Percentiles rank a stretch among this genome's conserved stretches.
Evolutionary conservation across 768 basidiomycete species (phyloP).

Genomic region (Sporobolomyces roseus): DNA sequence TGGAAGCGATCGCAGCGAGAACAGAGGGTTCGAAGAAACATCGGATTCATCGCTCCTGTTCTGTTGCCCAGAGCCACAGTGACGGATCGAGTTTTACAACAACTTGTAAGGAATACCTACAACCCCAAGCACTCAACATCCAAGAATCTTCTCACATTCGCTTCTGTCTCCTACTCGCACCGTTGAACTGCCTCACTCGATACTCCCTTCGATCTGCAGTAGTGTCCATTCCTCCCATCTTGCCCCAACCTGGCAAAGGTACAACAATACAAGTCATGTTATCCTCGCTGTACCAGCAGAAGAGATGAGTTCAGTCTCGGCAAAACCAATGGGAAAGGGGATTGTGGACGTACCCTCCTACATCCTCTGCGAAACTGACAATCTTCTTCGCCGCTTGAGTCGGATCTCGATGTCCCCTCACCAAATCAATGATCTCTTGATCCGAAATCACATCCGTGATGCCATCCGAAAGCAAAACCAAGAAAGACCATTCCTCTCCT

Average conservation of each 20-base stretch:
- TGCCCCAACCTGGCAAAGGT: constrained; percentile 88
- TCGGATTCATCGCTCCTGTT: too few relatives aligned
- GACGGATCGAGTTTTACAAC: too few relatives aligned
- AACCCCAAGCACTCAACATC: too few relatives aligned
- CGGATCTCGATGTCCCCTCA: constrained; percentile 62
- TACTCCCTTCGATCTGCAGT: constrained; percentile 81
- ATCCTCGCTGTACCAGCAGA: constrained; percentile 62
- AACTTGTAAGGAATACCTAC: too few relatives aligned
- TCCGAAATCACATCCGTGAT: constrained; percentile 86
- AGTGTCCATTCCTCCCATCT: constrained; percentile 69
- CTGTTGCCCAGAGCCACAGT: too few relatives aligned
- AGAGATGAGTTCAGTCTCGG: background rate
- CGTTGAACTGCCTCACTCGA: constrained; percentile 52
- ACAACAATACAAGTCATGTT: constrained; percentile 88
- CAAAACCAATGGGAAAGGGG: background rate
- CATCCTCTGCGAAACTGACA: constrained; percentile 77
- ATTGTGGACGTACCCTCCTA: constrained; percentile 38
- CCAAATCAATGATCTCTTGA: constrained; percentile 89
- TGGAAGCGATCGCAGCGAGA: too few relatives aligned
- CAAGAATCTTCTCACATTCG: too few relatives aligned
- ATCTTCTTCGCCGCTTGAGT: constrained; percentile 77
- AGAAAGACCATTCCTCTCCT: constrained; percentile 81
- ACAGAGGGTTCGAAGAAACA: too few relatives aligned
- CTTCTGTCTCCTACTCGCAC: constrained; percentile 49
- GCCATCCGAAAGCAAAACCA: constrained; percentile 88